Base-by-base conservation (phyloP, 2,329 filamentous ascomycete species). In the Pseudogymnoascus sp. region DNA sequence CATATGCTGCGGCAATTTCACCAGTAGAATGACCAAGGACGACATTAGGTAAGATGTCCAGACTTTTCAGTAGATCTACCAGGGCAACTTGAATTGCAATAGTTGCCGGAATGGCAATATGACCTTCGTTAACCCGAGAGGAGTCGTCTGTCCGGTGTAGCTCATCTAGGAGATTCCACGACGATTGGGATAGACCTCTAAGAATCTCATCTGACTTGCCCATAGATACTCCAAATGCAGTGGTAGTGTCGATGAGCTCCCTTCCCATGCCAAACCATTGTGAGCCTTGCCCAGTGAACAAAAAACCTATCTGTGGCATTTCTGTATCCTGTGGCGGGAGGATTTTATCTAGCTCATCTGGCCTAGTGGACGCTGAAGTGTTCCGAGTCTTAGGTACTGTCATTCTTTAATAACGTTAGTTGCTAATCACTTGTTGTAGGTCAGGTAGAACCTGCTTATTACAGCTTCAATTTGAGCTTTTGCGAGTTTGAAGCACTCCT, bases 31-130 rank as follows among this genome's bases (percentile, higher is more conserved):
- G 79, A 0, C 79, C 77, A 3, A 73, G 69, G 0, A 79, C 77
- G 4, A 70, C 72, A 0, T 65, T 50, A 0, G 78, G 76, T 7
- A 62, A 64, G n/a, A 81, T 70, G 1, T 72, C 73, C 74, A 75
- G 80, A 2, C 75, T 74, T 25, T 72, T 50, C 1, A 83, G 68
- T 2, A 82, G 69, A 12, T 76, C 71, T 0, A 75, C 74, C 6
- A 82, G 65, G 1, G 75, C 69, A 59, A 83, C 68, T 66, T 83
- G 81, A 2, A 83, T 65, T 0, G 79, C 77, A 0, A 77, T 79
- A 63, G 74, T 78, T 70, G 74, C 70, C 16, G 37, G 37, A 20
- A 39, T 39, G 16, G 37, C 37, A 39, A 39, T 20, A 39, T 39
- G 37, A 11, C 37, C 37, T 20, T 39, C 7, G 5, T 39, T n/a